Evolutionary conservation across 768 basidiomycete species (phyloP).

Genomic region (Mycena capillaripes): DNA sequence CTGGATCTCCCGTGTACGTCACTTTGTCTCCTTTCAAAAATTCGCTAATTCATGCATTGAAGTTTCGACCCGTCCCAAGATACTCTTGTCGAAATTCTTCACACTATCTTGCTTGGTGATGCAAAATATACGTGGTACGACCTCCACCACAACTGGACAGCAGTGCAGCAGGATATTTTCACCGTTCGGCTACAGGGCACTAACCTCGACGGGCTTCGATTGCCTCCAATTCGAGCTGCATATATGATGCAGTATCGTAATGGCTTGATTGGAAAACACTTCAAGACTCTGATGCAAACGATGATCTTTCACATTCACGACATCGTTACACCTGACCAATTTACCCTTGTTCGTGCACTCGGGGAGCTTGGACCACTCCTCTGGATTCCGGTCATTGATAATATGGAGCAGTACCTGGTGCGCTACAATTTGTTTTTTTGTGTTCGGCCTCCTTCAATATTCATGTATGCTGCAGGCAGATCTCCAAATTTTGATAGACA

Average conservation of each 20-base stretch:
- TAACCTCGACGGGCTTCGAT: too few species aligned
- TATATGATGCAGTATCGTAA: too few species aligned
- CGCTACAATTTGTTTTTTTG: too few species aligned
- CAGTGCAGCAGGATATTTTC: too few species aligned
- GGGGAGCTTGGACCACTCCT: conserved; percentile 45
- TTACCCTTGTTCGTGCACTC: conserved; percentile 41
- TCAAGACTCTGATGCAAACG: conserved; percentile 50
- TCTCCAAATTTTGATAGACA: conserved; percentile 47
- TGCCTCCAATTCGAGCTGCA: too few species aligned
- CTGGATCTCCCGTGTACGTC: conserved; percentile 7
- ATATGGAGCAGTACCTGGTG: conserved; percentile 47
- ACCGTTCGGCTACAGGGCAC: too few species aligned
- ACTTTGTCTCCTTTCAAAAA: too few species aligned
- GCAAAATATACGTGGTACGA: too few species aligned
- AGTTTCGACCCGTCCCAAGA: conserved; percentile 24
- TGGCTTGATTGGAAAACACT: conserved; percentile 51
- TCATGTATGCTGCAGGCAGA: too few species aligned
- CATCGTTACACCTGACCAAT: too few species aligned
- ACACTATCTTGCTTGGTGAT: conserved; percentile 53
- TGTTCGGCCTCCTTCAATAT: too few species aligned
- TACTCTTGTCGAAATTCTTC: conserved; percentile 50
- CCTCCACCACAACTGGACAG: too few species aligned
- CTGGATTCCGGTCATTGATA: conserved; percentile 49
- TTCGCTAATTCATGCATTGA: background rate
- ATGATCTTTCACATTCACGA: conserved; percentile 49